Evolutionary conservation across 179 eudicot species (phyloP).

Genomic region (Corrigiola litoralis): DNA sequence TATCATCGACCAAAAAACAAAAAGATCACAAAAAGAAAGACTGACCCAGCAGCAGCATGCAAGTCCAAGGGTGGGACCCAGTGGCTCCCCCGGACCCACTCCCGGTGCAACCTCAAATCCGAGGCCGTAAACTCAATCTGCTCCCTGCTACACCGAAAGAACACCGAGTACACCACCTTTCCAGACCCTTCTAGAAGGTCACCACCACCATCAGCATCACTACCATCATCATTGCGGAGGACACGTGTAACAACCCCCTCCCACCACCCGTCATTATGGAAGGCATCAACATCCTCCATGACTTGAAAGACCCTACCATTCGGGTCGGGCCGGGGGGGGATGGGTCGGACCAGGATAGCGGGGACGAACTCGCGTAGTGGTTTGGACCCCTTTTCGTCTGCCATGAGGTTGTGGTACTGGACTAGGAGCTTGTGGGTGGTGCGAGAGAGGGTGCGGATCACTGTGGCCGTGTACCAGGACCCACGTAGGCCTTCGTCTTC

Average conservation of each 20-base stretch:
- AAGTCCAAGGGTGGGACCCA: slow-evolving; percentile 38
- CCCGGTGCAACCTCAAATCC: slow-evolving; percentile 52
- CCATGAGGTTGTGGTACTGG: slow-evolving; percentile 44
- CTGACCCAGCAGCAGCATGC: slow-evolving; percentile 17
- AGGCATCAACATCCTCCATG: slow-evolving; percentile 68
- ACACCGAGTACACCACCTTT: slow-evolving; percentile 34
- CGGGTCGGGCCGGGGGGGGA: slow-evolving; percentile 39
- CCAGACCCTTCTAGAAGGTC: slow-evolving; percentile 6
- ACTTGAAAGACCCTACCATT: slow-evolving; percentile 17
- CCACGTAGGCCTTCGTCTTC: slow-evolving; percentile 61
- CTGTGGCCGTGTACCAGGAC: slow-evolving; percentile 68
- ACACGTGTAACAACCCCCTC: slow-evolving; percentile 47
- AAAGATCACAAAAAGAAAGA: background rate
- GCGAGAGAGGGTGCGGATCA: slow-evolving; percentile 28
- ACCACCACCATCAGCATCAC: too few relatives aligned
- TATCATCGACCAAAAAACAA: background rate
- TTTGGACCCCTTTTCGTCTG: slow-evolving; percentile 19
- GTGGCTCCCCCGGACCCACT: slow-evolving; percentile 38
- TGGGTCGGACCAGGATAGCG: slow-evolving; percentile 38
- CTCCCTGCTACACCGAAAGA: slow-evolving; percentile 50
- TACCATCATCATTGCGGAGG: background rate
- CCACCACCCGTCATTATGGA: slow-evolving; percentile 71
- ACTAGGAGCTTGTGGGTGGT: slow-evolving; percentile 29
- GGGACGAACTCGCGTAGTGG: slow-evolving; percentile 42
- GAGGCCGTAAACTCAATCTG: slow-evolving; percentile 37